These are phyloP conservation scores for Seminavis robusta DNA, from an alignment of 108 stramenopile species.

Conservation along the genomic window DNA sequence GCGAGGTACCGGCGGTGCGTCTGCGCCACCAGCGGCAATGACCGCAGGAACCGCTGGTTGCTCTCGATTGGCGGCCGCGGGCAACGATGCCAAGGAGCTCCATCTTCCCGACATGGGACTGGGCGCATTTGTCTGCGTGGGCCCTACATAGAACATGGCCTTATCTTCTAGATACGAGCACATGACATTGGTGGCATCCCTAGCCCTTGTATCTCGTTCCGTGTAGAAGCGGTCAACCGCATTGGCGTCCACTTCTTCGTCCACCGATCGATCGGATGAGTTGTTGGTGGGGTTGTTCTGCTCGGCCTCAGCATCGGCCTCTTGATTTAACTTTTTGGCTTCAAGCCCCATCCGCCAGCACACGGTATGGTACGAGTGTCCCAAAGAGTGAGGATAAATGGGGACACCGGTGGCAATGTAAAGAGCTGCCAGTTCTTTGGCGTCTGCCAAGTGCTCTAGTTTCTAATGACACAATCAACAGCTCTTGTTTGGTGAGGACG, in stretches of 20 bases:
- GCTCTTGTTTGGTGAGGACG: no score
- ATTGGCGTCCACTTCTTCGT: constrained; percentile 10
- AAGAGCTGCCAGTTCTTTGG: constrained; percentile 67
- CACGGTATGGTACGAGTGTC: constrained; percentile 70
- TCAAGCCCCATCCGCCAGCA: constrained; percentile 75
- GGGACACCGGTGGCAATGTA: constrained; percentile 72
- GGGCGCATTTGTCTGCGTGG: no score
- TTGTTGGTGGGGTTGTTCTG: neutral
- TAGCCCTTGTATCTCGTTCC: no score
- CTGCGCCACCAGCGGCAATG: no score
- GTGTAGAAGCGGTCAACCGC: no score
- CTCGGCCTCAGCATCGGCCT: neutral
- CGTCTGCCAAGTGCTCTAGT: constrained; percentile 67
- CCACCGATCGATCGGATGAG: constrained; percentile 15
- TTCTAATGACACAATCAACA: constrained; percentile 28
- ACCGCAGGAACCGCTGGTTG: no score
- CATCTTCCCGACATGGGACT: no score
- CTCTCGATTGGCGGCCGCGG: no score
- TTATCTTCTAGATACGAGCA: constrained; percentile 75
- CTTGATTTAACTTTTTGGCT: constrained; percentile 20
- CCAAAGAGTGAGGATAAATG: constrained; percentile 68
- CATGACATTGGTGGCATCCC: neutral
- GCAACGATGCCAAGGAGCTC: no score
- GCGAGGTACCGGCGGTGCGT: no score
- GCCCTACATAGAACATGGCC: constrained; percentile 33